Evolutionary conservation across 345 rosid genomes (phyloP).

Genomic region (Salix suchowensis): DNA sequence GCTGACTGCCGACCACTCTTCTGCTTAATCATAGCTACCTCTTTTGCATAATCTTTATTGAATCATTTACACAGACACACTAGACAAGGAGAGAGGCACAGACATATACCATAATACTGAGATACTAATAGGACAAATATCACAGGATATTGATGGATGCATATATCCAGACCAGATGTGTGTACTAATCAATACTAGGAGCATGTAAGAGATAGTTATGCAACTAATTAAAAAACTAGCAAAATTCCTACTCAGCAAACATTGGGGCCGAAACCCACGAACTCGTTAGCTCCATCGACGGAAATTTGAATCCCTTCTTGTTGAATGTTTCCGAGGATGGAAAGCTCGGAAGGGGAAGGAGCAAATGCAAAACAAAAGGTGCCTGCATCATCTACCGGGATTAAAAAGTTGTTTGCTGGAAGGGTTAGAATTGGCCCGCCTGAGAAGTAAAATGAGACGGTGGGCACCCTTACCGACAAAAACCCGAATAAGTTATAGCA

Average conservation of each 20-base stretch:
- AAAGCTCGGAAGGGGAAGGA: slow-evolving; percentile 59
- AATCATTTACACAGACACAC: neutral
- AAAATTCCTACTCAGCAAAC: slow-evolving; percentile 49
- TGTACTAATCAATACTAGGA: neutral
- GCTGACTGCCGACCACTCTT: slow-evolving; percentile 6
- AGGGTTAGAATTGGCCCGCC: slow-evolving; percentile 78
- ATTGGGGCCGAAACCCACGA: slow-evolving; percentile 91
- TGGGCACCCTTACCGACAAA: slow-evolving; percentile 78
- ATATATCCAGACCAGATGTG: neutral
- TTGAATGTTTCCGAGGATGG: slow-evolving; percentile 93
- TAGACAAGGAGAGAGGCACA: neutral
- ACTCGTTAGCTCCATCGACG: slow-evolving; percentile 86
- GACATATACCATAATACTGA: neutral
- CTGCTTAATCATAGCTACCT: neutral
- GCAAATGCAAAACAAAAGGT: slow-evolving; percentile 94
- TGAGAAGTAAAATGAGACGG: slow-evolving; percentile 77
- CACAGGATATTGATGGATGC: neutral
- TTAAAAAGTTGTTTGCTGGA: slow-evolving; percentile 85
- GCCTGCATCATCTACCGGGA: slow-evolving; percentile 79
- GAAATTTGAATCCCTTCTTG: slow-evolving; percentile 97
- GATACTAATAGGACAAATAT: neutral
- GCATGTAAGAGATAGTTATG: too few species aligned
- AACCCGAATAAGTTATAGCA: slow-evolving; percentile 72
- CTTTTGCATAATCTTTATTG: slow-evolving; percentile 3
- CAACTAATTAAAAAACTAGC: slow-evolving; percentile 10